A percentile compares a stretch with the other conserved stretches of the same genome.
These are phyloP conservation scores for Rhododendron vialii DNA, from an alignment of 148 eudicot genomes.

Conservation along the genomic window DNA sequence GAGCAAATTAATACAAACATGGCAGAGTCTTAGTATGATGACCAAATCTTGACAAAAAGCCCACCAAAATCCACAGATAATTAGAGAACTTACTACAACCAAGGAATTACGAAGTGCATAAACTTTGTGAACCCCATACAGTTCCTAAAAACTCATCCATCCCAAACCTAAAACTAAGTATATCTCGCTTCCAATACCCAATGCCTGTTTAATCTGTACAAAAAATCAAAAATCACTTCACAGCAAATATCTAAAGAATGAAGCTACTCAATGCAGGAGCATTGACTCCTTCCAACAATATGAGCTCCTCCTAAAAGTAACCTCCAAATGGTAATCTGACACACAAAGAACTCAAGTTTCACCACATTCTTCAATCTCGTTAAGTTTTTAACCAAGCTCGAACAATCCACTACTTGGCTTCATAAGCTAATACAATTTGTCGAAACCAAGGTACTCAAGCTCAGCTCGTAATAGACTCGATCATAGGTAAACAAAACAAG, in stretches of 20 bases:
- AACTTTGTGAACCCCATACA: not conserved
- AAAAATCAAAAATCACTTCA: not conserved
- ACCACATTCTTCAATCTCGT: not conserved
- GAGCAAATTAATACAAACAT: not conserved
- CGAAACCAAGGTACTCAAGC: not conserved
- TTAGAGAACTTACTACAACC: not conserved
- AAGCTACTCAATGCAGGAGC: not conserved
- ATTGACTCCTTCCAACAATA: not conserved
- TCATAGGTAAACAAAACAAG: not conserved
- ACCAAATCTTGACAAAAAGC: not conserved
- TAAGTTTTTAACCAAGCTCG: not conserved
- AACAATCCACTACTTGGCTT: not conserved
- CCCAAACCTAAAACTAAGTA: not conserved
- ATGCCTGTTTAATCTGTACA: not conserved
- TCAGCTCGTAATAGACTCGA: not conserved
- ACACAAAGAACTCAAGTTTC: not conserved
- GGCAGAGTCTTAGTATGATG: not conserved
- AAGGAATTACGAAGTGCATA: not conserved
- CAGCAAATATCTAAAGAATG: not conserved
- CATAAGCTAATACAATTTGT: not conserved
- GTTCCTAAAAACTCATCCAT: not conserved
- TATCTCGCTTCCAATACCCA: not conserved
- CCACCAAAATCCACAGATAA: not conserved
- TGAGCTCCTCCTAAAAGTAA: not conserved
- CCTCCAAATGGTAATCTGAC: not conserved